Evolutionary conservation across 2,329 filamentous ascomycete species (phyloP), one percentile per base, ranked within the genome.

Genomic region (Aureobasidium sp.): DNA sequence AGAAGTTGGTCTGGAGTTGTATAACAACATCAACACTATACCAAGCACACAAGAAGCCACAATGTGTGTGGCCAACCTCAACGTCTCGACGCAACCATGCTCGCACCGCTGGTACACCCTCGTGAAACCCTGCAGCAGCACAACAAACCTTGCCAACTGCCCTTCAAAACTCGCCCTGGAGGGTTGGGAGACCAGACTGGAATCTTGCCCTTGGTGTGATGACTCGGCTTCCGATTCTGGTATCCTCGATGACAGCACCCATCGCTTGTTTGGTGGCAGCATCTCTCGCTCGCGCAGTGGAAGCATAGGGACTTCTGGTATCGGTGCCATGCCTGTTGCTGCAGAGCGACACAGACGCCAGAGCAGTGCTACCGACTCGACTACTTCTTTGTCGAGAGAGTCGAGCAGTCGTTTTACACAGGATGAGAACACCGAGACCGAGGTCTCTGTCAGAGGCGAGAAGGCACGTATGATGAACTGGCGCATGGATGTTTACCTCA

Each of bases 11-110:
- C n/a, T 41, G 15, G 34, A 17, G 20, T 55, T 15, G 9, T 41
- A 29, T 5, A 5, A 17, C 29, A 22, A 36, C 20, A 15, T 12
- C 20, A 37, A 31, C 5, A 58, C 49, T 11, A 31, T 12, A 57
- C 5, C 53, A 45, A 49, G 39, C 56, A 59, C 7, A 47, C 25
- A 47, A 47, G 17, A 42, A 20, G 27, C 20, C 47, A 73, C 48
- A 67, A 81, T 81, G 79, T 81, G 79, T 66, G 70, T 80, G 69
- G 78, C 78, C 65, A 77, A 79, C 65, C 73, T 81, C 48, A 79
- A 79, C 70, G 76, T 80, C 62, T 76, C 77, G 56, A 73, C 74
- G 8, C 73, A 76, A 59, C 69, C 75, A 47, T 81, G 79, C 73
- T 70, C 73, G 61, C 79, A 81, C 66, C 75, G 79, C 64, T 81